phyloP scores from a whole-genome alignment of 1,284 basidiomycete species.

The Papiliotrema terrestris region DNA sequence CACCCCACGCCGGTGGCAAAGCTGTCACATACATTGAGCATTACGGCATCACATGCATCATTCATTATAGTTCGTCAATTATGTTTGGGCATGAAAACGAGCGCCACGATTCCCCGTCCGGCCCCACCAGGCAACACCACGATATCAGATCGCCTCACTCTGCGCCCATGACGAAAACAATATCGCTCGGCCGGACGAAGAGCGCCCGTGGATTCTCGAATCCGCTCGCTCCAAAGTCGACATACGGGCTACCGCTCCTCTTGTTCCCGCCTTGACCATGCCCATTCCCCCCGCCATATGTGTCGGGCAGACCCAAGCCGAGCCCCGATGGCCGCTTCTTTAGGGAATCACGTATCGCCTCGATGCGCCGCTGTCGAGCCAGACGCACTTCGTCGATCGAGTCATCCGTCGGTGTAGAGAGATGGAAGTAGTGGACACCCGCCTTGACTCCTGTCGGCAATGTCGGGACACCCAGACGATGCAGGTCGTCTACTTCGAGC shows the following conservation, averaged over 20 bases:
- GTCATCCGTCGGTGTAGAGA: slow-evolving; percentile 8
- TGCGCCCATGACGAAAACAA: slow-evolving; percentile 40
- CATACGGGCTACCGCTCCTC: slow-evolving; percentile 19
- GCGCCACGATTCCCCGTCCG: too few species aligned
- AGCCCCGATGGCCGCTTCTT: not conserved
- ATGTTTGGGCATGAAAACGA: too few species aligned
- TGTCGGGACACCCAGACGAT: slow-evolving; percentile 39
- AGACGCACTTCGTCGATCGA: slow-evolving; percentile 2
- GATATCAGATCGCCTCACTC: slow-evolving; percentile 14
- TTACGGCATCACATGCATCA: too few species aligned
- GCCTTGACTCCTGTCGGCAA: slow-evolving; percentile 19
- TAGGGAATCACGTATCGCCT: slow-evolving; percentile 1
- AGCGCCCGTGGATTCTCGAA: slow-evolving; percentile 28
- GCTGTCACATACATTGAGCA: too few species aligned
- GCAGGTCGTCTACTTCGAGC: slow-evolving; percentile 73
- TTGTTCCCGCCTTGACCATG: slow-evolving; percentile 1
- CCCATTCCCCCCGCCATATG: not conserved
- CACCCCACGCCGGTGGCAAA: too few species aligned
- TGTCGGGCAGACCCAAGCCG: not conserved
- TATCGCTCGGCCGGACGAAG: slow-evolving; percentile 40
- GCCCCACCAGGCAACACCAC: not conserved
- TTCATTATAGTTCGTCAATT: too few species aligned
- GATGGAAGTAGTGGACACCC: slow-evolving; percentile 38
- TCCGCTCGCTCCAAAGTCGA: slow-evolving; percentile 1
- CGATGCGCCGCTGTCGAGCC: slow-evolving; percentile 20